A percentile compares a stretch with the other conserved stretches of the same genome.
Evolutionary conservation across 352 stramenopile species (phyloP).

Genomic region (Pythium sukuiense): DNA sequence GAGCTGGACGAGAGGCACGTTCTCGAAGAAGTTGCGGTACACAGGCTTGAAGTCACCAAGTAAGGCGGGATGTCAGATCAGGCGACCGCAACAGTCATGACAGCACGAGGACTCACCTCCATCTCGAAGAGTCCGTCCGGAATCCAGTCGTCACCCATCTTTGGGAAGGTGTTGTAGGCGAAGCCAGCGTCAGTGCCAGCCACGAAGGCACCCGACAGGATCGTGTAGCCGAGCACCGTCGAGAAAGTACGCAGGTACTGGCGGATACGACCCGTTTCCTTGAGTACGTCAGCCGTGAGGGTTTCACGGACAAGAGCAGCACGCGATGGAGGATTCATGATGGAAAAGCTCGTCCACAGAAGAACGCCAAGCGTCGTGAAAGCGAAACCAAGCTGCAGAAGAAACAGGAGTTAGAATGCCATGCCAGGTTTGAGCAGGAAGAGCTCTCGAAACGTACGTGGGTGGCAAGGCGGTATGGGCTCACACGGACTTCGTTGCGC

Average conservation of each 20-base stretch:
- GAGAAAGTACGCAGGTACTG: slow-evolving; percentile 66
- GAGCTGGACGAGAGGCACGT: slow-evolving; percentile 98
- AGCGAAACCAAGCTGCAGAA: slow-evolving; percentile 88
- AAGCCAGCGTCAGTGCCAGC: slow-evolving; percentile 98
- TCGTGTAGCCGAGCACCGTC: slow-evolving; percentile 76
- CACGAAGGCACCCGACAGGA: slow-evolving; percentile 93
- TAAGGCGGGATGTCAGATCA: not conserved
- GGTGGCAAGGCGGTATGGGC: slow-evolving; percentile 95
- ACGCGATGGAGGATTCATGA: slow-evolving; percentile 78
- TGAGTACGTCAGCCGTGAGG: slow-evolving; percentile 76
- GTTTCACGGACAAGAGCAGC: slow-evolving; percentile 67
- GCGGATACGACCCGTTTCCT: slow-evolving; percentile 60
- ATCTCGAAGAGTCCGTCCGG: slow-evolving; percentile 92
- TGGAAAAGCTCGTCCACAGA: slow-evolving; percentile 93
- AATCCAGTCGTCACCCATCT: slow-evolving; percentile 95
- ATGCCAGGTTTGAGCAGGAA: too few species aligned
- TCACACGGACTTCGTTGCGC: slow-evolving; percentile 96
- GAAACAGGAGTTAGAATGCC: not conserved
- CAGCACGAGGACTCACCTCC: slow-evolving; percentile 28
- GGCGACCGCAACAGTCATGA: not conserved
- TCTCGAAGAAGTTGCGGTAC: slow-evolving; percentile 98
- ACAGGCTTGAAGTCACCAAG: slow-evolving; percentile 39
- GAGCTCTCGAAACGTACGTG: slow-evolving; percentile 62
- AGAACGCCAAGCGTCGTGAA: slow-evolving; percentile 96
- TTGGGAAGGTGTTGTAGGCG: slow-evolving; percentile 98